A percentile compares a stretch with the other conserved stretches of the same genome.
These are phyloP conservation scores for Takashimella tepidaria DNA, from an alignment of 1,284 basidiomycete genomes.

Conservation along the genomic window DNA sequence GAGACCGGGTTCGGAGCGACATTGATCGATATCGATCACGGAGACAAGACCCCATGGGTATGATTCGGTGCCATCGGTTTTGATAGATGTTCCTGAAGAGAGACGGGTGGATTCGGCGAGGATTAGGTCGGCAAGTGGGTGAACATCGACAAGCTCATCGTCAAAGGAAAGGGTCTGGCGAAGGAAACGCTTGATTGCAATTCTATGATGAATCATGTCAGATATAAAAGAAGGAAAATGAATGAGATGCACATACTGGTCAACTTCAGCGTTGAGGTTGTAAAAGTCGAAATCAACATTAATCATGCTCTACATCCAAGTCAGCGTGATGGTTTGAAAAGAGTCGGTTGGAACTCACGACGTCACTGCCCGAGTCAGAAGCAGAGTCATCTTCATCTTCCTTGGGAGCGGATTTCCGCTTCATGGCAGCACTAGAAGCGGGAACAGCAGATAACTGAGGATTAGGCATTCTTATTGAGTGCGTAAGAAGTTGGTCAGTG, in stretches of 20 bases:
- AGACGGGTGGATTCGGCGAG: slow-evolving; percentile 54
- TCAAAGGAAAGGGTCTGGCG: slow-evolving; percentile 77
- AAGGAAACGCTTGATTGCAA: slow-evolving; percentile 74
- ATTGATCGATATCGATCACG: slow-evolving; percentile 61
- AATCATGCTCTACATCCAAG: slow-evolving; percentile 54
- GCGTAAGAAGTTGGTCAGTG: no score
- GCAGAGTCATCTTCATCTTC: slow-evolving; percentile 40
- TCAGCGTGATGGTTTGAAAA: not conserved
- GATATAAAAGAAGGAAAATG: not conserved
- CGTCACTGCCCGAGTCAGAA: slow-evolving; percentile 37
- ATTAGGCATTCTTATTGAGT: slow-evolving; percentile 17
- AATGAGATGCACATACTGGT: slow-evolving; percentile 54
- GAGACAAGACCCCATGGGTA: slow-evolving; percentile 82
- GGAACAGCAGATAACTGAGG: slow-evolving; percentile 18
- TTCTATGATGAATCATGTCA: slow-evolving; percentile 31
- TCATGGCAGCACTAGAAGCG: slow-evolving; percentile 11
- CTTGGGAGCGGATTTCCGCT: slow-evolving; percentile 37
- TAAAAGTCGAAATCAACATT: slow-evolving; percentile 92
- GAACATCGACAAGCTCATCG: slow-evolving; percentile 62
- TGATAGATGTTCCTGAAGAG: slow-evolving; percentile 71
- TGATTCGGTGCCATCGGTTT: slow-evolving; percentile 80
- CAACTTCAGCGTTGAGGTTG: slow-evolving; percentile 71
- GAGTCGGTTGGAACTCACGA: slow-evolving; percentile 23
- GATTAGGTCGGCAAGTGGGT: slow-evolving; percentile 72
- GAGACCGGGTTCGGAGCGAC: slow-evolving; percentile 63